Conservation (phyloP, 441 rosid species). For the Arabidopsis hybrid region DNA sequence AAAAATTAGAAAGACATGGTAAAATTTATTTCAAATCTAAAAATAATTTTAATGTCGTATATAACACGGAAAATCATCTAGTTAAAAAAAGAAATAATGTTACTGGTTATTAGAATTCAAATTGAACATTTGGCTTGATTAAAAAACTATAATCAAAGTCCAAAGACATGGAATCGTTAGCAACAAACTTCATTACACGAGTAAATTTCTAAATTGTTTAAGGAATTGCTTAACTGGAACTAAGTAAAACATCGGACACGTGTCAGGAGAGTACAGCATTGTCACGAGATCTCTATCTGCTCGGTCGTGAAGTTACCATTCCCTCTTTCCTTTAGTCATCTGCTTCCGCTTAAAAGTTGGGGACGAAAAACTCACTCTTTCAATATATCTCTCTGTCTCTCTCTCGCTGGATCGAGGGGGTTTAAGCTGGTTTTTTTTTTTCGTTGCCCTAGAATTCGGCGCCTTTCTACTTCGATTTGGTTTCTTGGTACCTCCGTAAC, state of each 20-base stretch:
- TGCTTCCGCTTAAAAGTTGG: conserved; percentile 36
- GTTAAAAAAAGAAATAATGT: too few relatives aligned
- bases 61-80: too few relatives aligned
- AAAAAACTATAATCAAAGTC: too few relatives aligned
- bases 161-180: too few relatives aligned
- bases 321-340: conserved; percentile 30
- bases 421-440: conserved; percentile 35
- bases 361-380: conserved; percentile 23
- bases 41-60: too few relatives aligned
- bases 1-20: too few relatives aligned
- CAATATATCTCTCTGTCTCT: conserved; percentile 18
- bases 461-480: conserved; percentile 35
- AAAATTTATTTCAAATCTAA: too few relatives aligned
- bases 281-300: conserved; percentile 40
- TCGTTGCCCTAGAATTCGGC: conserved; percentile 32
- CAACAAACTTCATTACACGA: too few relatives aligned
- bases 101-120: too few relatives aligned
- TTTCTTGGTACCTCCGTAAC: conserved; percentile 14
- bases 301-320: conserved; percentile 46
- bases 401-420: conserved; percentile 44
- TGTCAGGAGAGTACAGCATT: conserved; percentile 1
- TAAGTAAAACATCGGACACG: conserved; percentile 25
- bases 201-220: too few relatives aligned
- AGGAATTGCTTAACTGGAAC: too few relatives aligned
- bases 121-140: too few relatives aligned